Evolutionary conservation across 1,284 basidiomycete genomes (phyloP).

Genomic region (Irpex sp.): DNA sequence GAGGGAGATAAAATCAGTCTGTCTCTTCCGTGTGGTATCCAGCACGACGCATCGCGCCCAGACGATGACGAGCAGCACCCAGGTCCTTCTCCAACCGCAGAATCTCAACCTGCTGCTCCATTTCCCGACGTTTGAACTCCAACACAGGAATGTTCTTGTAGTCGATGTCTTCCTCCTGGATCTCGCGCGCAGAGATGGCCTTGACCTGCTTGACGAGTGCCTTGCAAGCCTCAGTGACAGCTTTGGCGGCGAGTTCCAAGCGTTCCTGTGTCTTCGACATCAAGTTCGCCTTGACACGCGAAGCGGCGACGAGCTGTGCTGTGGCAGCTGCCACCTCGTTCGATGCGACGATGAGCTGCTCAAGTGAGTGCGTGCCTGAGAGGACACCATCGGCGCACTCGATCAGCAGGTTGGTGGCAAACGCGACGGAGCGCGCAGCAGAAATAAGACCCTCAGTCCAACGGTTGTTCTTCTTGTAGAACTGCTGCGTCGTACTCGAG

Average conservation of each 20-base stretch:
- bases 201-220: slow-evolving; percentile 97
- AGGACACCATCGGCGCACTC: slow-evolving; percentile 98
- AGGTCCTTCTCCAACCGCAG: slow-evolving; percentile 95
- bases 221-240: slow-evolving; percentile 98
- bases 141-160: slow-evolving; percentile 91
- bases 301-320: slow-evolving; percentile 97
- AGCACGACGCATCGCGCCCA: slow-evolving; percentile 89
- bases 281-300: slow-evolving; percentile 95
- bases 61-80: slow-evolving; percentile 78
- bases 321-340: slow-evolving; percentile 98
- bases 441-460: slow-evolving; percentile 99
- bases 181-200: slow-evolving; percentile 84
- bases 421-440: slow-evolving; percentile 96
- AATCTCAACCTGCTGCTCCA: slow-evolving; percentile 99
- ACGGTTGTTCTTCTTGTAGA: slow-evolving; percentile 99
- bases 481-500: slow-evolving; percentile 88
- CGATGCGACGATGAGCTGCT: slow-evolving; percentile 98
- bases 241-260: slow-evolving; percentile 94
- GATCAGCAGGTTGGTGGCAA: slow-evolving; percentile 95
- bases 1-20: slow-evolving; percentile 17
- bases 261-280: slow-evolving; percentile 99
- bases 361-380: slow-evolving; percentile 92
- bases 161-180: slow-evolving; percentile 79
- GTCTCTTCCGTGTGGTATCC: slow-evolving; percentile 82
- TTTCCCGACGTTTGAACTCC: slow-evolving; percentile 97